A percentile compares a stretch with the other conserved stretches of the same genome.
Conservation (phyloP, 768 basidiomycete species). For the Leucocoprinus leucothites region DNA sequence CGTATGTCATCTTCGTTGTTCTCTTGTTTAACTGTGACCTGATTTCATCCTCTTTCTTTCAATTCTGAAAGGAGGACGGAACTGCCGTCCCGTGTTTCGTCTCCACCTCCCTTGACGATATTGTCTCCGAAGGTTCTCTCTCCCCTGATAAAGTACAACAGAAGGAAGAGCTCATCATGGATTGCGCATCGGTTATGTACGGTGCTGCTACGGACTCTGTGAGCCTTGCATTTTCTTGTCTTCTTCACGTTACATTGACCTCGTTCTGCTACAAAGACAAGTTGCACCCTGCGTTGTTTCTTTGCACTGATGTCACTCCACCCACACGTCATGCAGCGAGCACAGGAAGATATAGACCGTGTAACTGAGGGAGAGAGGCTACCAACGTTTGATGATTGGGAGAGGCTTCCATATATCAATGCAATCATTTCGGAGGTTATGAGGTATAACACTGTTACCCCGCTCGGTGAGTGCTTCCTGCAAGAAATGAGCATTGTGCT, state of each 20-base stretch:
- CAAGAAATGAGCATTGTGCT: neutral
- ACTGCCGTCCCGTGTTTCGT: constrained; percentile 1
- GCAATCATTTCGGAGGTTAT: constrained; percentile 21
- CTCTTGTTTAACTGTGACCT: neutral
- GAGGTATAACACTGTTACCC: constrained; percentile 23
- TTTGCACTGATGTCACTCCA: constrained; percentile 33
- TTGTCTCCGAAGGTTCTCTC: neutral
- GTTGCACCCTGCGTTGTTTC: constrained; percentile 17
- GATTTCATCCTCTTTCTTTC: neutral
- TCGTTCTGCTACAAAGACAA: neutral
- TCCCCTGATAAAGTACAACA: neutral
- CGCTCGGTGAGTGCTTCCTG: constrained; percentile 19
- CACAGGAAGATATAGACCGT: constrained; percentile 37
- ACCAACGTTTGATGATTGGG: constrained; percentile 19
- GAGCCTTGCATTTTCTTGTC: neutral
- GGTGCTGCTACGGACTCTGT: constrained; percentile 1
- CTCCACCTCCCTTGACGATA: neutral
- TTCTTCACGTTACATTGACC: neutral
- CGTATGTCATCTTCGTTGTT: neutral
- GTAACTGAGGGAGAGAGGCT: constrained; percentile 24
- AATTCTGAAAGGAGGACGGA: neutral
- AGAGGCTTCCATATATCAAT: constrained; percentile 18
- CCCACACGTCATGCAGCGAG: constrained; percentile 34
- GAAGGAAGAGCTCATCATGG: constrained; percentile 18
- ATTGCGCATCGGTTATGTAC: constrained; percentile 15